phyloP scores from a whole-genome alignment of 305 asterid species.

The Fraxinus latifolia region DNA sequence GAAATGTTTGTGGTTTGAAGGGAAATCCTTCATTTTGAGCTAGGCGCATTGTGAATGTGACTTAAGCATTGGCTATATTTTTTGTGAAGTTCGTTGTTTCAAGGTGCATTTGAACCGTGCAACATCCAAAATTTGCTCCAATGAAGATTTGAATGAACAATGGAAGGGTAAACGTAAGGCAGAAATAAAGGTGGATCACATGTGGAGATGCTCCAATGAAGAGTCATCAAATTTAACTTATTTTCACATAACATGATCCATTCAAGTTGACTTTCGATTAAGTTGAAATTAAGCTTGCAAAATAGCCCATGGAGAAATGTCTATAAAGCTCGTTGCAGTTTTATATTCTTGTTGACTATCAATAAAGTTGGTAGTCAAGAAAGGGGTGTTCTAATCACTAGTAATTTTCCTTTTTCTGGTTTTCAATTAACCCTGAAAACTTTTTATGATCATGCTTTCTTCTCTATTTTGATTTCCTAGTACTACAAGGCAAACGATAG shows the following conservation, averaged over 20 bases:
- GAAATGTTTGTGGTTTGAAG: slow-evolving; percentile 31
- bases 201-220: background rate
- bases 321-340: background rate
- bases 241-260: background rate
- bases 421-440: background rate
- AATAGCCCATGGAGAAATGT: background rate
- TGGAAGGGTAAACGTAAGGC: background rate
- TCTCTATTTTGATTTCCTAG: background rate
- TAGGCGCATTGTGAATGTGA: slow-evolving; percentile 39
- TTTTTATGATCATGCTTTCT: background rate
- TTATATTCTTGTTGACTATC: background rate
- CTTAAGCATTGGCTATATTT: slow-evolving; percentile 25
- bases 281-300: background rate
- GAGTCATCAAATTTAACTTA: background rate
- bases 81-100: slow-evolving; percentile 27
- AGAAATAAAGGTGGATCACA: background rate
- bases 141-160: background rate
- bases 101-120: slow-evolving; percentile 27
- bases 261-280: background rate
- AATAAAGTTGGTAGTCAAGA: background rate
- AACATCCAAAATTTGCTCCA: background rate
- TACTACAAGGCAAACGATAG: background rate
- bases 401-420: no score
- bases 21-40: slow-evolving; percentile 29
- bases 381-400: background rate